These are phyloP conservation scores for Septoria petroselini DNA, from an alignment of 2,329 filamentous ascomycete species.

Conservation along the genomic window DNA sequence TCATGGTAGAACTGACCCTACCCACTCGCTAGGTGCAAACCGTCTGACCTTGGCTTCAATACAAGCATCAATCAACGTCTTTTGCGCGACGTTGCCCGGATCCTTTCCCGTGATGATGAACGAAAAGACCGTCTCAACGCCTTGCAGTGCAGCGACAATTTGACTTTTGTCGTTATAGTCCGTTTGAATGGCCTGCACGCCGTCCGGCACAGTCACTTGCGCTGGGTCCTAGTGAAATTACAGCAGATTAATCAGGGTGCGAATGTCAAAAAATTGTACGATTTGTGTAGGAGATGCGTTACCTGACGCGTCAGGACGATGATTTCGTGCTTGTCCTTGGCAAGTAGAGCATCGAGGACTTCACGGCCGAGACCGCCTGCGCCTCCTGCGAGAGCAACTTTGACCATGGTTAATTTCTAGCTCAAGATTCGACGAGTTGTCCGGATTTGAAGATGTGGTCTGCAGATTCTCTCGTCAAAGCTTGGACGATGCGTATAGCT, in stretches of 20 bases:
- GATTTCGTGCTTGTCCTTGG: conserved; percentile 53
- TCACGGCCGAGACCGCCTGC: conserved; percentile 53
- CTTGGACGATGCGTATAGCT: no score
- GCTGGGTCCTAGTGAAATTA: conserved; percentile 8
- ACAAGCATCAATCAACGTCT: conserved; percentile 18
- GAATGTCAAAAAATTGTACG: neutral
- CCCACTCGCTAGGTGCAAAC: conserved; percentile 21
- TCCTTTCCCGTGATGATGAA: conserved; percentile 20
- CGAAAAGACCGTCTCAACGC: conserved; percentile 17
- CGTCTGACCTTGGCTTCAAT: conserved; percentile 15
- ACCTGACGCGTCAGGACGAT: conserved; percentile 51
- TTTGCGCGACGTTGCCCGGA: conserved; percentile 12
- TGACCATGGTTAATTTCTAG: no score
- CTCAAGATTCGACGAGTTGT: no score
- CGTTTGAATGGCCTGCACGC: conserved; percentile 9
- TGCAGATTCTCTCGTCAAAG: no score
- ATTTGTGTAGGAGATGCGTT: conserved; percentile 6
- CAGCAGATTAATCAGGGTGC: neutral
- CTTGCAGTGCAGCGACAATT: conserved; percentile 5
- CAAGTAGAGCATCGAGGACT: conserved; percentile 51
- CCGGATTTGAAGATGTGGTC: no score
- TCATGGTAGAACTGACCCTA: conserved; percentile 10
- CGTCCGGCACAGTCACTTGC: conserved; percentile 1
- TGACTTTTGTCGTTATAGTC: conserved; percentile 8
- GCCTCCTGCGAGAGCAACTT: conserved; percentile 47